These are phyloP conservation scores for Morella rubra DNA, from an alignment of 306 rosid genomes.

Conservation along the genomic window DNA sequence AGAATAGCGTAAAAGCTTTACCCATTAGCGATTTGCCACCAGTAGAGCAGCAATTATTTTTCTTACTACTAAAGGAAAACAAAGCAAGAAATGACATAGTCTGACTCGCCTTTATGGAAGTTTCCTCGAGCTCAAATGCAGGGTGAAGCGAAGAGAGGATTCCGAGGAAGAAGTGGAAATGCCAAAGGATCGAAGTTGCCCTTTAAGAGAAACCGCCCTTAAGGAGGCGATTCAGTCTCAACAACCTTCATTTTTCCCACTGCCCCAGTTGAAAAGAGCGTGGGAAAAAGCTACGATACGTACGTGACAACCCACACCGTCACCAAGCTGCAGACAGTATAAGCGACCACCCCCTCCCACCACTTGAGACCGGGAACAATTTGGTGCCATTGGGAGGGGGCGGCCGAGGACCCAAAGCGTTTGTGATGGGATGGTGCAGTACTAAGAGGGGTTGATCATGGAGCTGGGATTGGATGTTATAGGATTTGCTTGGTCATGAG, in stretches of 20 bases:
- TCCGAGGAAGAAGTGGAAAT: slow-evolving; percentile 49
- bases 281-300: background rate
- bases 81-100: slow-evolving; percentile 19
- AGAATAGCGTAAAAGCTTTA: slow-evolving; percentile 8
- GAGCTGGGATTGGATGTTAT: slow-evolving; percentile 54
- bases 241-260: slow-evolving; percentile 19
- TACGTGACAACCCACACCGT: slow-evolving; percentile 8
- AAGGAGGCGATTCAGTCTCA: slow-evolving; percentile 38
- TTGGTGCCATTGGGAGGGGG: slow-evolving; percentile 30
- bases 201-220: slow-evolving; percentile 53
- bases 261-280: slow-evolving; percentile 25
- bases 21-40: background rate
- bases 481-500: slow-evolving; percentile 53
- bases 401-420: slow-evolving; percentile 27
- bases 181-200: slow-evolving; percentile 99
- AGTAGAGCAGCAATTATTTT: slow-evolving; percentile 7
- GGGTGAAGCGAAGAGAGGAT: slow-evolving; percentile 22
- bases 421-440: slow-evolving; percentile 31
- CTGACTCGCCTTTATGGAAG: slow-evolving; percentile 24
- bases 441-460: slow-evolving; percentile 53
- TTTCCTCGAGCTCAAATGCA: slow-evolving; percentile 31
- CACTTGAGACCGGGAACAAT: slow-evolving; percentile 10
- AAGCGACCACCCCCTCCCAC: slow-evolving; percentile 23
- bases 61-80: slow-evolving; percentile 7
- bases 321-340: slow-evolving; percentile 23